Base-by-base conservation (phyloP, 2,329 filamentous ascomycete genomes). In the Pseudogymnoascus sp. region DNA sequence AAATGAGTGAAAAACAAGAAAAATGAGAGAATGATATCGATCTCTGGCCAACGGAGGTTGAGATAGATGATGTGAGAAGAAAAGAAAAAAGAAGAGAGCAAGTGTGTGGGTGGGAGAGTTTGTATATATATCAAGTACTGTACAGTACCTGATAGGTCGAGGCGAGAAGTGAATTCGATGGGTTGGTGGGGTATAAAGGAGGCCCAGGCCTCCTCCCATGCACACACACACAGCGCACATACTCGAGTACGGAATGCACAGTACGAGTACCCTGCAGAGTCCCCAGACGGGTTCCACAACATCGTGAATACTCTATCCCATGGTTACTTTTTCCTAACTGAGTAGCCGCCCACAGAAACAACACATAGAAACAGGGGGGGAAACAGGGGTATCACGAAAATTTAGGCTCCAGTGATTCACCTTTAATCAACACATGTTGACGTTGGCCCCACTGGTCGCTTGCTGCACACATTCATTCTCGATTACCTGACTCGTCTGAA, bases 401-500 rank as follows among this genome's bases (percentile, higher is more conserved):
- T 52, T 52, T 9, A 19, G 26, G 26, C 30, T 30, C 45, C 45
- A 52, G 45, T 52, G 45, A 52, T 52, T 52, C 26, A 52, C 45
- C 45, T 52, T 30, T 52, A 52, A 52, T 52, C 45, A 30, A 30
- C 26, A 52, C 45, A 30, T 52, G 45, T 52, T 15, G 4, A 52
- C 30, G 4, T 52, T 9, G 26, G 45, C 45, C 45, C 45, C 45
- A 52, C 45, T 52, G 26, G 10, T 8, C 2, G 26, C 26, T 8
- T 1, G 26, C 26, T 52, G 45, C 26, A 52, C 26, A 52, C 30
- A 52, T 26, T 30, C 26, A 26, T 30, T 52, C 45, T 30, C 26
- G 45, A 52, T 52, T 30, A 18, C 45, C 45, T 52, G 26, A 52
- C 45, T 52, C 45, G 45, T 52, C 45, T 28, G n/a, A 52, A 30